Evolutionary conservation across 306 rosid genomes (phyloP).

Genomic region (Pyrus betulifolia): DNA sequence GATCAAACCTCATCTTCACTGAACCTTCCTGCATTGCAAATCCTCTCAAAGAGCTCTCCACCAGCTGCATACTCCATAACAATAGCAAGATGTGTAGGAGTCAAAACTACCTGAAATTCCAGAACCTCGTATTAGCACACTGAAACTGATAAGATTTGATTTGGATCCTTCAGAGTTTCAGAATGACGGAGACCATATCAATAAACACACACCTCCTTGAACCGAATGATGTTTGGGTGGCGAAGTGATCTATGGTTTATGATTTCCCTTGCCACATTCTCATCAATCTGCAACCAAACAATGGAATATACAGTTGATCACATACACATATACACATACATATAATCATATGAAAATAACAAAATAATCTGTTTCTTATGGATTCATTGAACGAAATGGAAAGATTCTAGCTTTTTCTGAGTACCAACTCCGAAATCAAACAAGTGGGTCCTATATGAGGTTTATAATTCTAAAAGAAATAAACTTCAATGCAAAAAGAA

Average conservation of each 20-base stretch:
- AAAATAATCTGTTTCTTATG: not conserved
- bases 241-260: slow-evolving; percentile 77
- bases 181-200: slow-evolving; percentile 1
- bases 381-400: not conserved
- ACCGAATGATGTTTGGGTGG: slow-evolving; percentile 76
- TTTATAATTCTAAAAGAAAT: not conserved
- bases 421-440: not conserved
- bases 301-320: not conserved
- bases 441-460: not conserved
- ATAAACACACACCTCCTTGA: slow-evolving; percentile 46
- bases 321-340: not conserved
- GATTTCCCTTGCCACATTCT: slow-evolving; percentile 77
- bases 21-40: slow-evolving; percentile 74
- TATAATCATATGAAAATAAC: not conserved
- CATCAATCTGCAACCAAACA: slow-evolving; percentile 52
- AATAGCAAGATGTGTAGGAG: slow-evolving; percentile 78
- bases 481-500: not conserved
- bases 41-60: slow-evolving; percentile 78
- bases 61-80: slow-evolving; percentile 94
- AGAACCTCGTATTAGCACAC: slow-evolving; percentile 19
- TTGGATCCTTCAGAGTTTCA: not conserved
- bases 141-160: not conserved
- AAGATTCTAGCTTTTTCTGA: not conserved
- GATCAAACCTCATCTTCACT: slow-evolving; percentile 73
- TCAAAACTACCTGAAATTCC: slow-evolving; percentile 63